Percentiles rank a stretch among this genome's conserved stretches.
Evolutionary conservation across 768 basidiomycete genomes (phyloP).

Genomic region (Dioszegia crocea): DNA sequence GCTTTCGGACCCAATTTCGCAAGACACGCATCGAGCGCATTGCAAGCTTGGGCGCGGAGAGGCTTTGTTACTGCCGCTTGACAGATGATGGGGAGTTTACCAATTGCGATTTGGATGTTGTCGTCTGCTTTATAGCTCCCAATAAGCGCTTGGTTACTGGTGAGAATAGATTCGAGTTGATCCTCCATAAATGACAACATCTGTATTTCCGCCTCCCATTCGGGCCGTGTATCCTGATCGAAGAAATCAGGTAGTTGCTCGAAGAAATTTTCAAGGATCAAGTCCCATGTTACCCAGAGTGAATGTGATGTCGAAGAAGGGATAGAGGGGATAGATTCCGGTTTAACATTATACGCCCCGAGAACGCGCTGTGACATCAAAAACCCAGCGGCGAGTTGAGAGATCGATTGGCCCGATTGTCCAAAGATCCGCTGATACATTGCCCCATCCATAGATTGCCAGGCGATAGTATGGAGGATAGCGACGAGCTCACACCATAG

Average conservation of each 20-base stretch:
- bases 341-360: constrained; percentile 25
- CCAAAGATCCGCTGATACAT: constrained; percentile 36
- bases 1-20: constrained; percentile 16
- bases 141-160: constrained; percentile 6
- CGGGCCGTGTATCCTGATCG: constrained; percentile 16
- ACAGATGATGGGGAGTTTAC: constrained; percentile 39
- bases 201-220: constrained; percentile 27
- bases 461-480: constrained; percentile 41
- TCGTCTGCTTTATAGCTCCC: constrained; percentile 1
- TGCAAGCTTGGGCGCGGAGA: constrained; percentile 22
- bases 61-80: constrained; percentile 18
- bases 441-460: constrained; percentile 27
- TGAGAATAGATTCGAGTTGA: constrained; percentile 33
- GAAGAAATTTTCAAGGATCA: constrained; percentile 43
- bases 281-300: constrained; percentile 42
- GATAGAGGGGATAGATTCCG: constrained; percentile 36
- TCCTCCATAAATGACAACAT: constrained; percentile 43
- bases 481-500: constrained; percentile 29
- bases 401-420: constrained; percentile 28
- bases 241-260: constrained; percentile 37
- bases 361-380: constrained; percentile 38
- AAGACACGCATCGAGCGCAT: constrained; percentile 29
- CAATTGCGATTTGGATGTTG: constrained; percentile 8
- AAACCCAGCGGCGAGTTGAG: constrained; percentile 31
- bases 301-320: constrained; percentile 27